Evolutionary conservation across 352 stramenopile species (phyloP).

Genomic region (Phytophthora crassamura): DNA sequence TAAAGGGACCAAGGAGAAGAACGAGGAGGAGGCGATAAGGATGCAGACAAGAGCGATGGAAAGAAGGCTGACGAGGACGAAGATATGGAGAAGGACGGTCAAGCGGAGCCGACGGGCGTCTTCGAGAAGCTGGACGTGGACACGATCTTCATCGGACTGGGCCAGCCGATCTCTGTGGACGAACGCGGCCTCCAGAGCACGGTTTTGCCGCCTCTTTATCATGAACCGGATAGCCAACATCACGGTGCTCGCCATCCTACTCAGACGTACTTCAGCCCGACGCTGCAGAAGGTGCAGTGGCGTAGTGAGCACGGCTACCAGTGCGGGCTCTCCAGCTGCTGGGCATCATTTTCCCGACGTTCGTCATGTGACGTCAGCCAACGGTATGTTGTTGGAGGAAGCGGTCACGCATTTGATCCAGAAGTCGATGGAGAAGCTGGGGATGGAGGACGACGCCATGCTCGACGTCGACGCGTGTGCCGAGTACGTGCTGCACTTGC

Average conservation of each 20-base stretch:
- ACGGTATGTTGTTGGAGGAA: constrained; percentile 73
- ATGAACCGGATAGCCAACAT: constrained; percentile 74
- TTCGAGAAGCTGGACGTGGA: constrained; percentile 60
- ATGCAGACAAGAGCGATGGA: constrained; percentile 22
- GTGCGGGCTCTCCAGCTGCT: constrained; percentile 69
- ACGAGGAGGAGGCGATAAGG: constrained; percentile 14
- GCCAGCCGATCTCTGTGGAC: constrained; percentile 55
- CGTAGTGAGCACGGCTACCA: constrained; percentile 65
- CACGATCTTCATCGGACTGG: constrained; percentile 65
- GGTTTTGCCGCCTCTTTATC: constrained; percentile 79
- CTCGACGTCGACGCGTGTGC: constrained; percentile 59
- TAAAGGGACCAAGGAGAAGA: constrained; percentile 8
- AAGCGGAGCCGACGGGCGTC: constrained; percentile 13
- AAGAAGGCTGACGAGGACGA: constrained; percentile 37
- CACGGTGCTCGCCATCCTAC: constrained; percentile 61
- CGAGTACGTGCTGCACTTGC: constrained; percentile 71
- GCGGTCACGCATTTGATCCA: constrained; percentile 68
- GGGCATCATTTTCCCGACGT: constrained; percentile 79
- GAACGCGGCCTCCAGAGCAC: constrained; percentile 76
- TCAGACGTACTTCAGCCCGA: constrained; percentile 80
- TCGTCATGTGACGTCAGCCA: constrained; percentile 53
- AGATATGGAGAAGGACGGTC: constrained; percentile 34
- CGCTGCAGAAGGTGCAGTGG: constrained; percentile 61
- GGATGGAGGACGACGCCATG: constrained; percentile 44
- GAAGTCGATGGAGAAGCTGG: constrained; percentile 62